Conservation (phyloP, 306 rosid species). For the Carpinus viminea region DNA sequence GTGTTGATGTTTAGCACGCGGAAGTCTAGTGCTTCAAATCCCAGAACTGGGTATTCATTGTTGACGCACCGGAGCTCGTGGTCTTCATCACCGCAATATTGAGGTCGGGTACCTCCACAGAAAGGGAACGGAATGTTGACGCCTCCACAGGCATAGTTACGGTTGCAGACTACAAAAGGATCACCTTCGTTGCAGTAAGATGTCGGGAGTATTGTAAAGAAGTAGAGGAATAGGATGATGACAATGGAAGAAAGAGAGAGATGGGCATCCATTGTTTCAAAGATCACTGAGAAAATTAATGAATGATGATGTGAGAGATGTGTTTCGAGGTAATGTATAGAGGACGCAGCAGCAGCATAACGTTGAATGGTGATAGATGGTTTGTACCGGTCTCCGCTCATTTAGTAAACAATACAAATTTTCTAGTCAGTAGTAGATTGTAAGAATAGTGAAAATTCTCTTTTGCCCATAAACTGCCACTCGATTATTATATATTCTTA, state of each 20-base stretch:
- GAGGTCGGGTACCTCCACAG: constrained; percentile 27
- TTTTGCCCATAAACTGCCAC: too few species aligned
- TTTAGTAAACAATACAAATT: too few species aligned
- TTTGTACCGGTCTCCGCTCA: too few species aligned
- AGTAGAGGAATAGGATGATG: constrained; percentile 25
- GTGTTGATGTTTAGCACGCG: constrained; percentile 10
- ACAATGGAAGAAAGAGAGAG: not conserved
- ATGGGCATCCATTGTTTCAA: not conserved
- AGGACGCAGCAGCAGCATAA: too few species aligned
- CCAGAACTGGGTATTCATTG: constrained; percentile 12
- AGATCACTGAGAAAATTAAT: not conserved
- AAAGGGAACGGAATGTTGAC: constrained; percentile 37
- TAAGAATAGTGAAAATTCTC: too few species aligned
- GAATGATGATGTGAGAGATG: not conserved
- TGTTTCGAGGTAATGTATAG: too few species aligned
- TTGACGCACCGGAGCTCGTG: constrained; percentile 38
- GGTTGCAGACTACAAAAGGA: constrained; percentile 27
- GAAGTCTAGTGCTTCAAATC: constrained; percentile 28
- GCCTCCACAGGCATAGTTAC: constrained; percentile 41
- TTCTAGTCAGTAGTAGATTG: too few species aligned
- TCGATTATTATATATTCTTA: too few species aligned
- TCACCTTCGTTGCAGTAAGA: constrained; percentile 19
- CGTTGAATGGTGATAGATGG: too few species aligned
- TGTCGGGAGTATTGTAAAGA: constrained; percentile 14
- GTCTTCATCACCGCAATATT: constrained; percentile 38